Percentiles rank a stretch among this genome's conserved stretches.
phyloP scores from a whole-genome alignment of 2,329 filamentous ascomycete genomes.

The Malbranchea zuffiana region DNA sequence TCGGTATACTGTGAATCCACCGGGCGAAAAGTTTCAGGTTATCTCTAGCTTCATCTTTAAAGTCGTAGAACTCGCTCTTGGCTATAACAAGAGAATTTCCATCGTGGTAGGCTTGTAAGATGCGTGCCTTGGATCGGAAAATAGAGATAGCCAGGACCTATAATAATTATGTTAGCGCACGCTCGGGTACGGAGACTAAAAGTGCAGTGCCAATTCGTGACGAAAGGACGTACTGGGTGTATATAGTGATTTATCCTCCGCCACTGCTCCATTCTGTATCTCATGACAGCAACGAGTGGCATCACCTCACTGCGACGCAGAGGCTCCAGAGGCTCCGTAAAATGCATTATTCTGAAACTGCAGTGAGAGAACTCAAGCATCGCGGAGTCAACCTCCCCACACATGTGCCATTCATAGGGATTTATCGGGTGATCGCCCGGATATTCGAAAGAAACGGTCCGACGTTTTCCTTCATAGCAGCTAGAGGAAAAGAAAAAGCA shows the following conservation, averaged over 20 bases:
- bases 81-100: not conserved
- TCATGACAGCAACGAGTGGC: conserved; percentile 1
- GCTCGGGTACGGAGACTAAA: no score
- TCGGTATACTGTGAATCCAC: no score
- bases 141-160: conserved; percentile 3
- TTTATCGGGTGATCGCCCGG: not conserved
- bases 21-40: not conserved
- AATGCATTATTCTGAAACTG: not conserved
- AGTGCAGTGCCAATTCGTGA: not conserved
- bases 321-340: not conserved
- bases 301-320: not conserved
- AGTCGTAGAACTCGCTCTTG: conserved; percentile 2
- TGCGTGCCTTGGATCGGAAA: conserved; percentile 1
- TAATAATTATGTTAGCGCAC: no score
- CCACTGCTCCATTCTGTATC: conserved; percentile 3
- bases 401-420: not conserved
- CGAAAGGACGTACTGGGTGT: not conserved
- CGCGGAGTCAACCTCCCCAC: not conserved
- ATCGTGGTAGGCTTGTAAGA: conserved; percentile 3
- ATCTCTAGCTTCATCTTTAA: not conserved
- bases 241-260: not conserved
- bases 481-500: no score
- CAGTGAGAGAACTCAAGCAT: not conserved
- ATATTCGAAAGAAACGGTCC: not conserved
- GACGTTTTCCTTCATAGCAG: not conserved